A percentile compares a stretch with the other conserved stretches of the same genome.
Evolutionary conservation across 805 yeast species (phyloP).

Genomic region (Monosporozyma servazzii): DNA sequence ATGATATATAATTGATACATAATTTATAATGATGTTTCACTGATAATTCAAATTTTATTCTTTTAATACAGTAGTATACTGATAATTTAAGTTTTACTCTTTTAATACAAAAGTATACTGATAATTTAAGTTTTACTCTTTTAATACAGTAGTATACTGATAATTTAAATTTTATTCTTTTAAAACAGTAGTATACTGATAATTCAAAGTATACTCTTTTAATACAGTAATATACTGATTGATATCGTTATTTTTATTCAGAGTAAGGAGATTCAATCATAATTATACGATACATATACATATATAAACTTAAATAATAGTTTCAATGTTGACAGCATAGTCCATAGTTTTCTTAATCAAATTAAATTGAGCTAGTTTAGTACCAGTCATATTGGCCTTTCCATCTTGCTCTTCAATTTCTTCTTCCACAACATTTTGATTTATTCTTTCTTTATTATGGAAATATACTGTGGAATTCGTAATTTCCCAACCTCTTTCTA

Average conservation of each 20-base stretch:
- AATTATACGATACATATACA: background rate
- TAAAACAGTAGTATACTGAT: no score
- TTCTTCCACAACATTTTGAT: slow-evolving; percentile 27
- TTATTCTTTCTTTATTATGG: slow-evolving; percentile 19
- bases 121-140: background rate
- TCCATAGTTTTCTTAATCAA: slow-evolving; percentile 61
- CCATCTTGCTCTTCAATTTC: slow-evolving; percentile 25
- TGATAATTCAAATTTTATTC: background rate
- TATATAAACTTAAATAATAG: slow-evolving; percentile 50
- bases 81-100: background rate
- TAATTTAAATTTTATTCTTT: background rate
- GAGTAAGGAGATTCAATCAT: background rate
- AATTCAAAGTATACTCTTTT: no score
- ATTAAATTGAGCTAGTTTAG: slow-evolving; percentile 11
- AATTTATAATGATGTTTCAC: background rate
- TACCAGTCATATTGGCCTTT: background rate
- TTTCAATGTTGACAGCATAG: slow-evolving; percentile 87
- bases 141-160: no score
- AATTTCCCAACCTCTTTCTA: slow-evolving; percentile 51
- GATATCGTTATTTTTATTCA: no score
- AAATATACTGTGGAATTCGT: slow-evolving; percentile 43
- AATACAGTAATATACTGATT: no score
- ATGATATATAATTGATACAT: background rate
- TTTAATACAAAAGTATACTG: no score
- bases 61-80: no score